Percentiles rank a stretch among this genome's conserved stretches.
Evolutionary conservation across 2,329 filamentous ascomycete genomes (phyloP).

Genomic region (Aspergillus persii): DNA sequence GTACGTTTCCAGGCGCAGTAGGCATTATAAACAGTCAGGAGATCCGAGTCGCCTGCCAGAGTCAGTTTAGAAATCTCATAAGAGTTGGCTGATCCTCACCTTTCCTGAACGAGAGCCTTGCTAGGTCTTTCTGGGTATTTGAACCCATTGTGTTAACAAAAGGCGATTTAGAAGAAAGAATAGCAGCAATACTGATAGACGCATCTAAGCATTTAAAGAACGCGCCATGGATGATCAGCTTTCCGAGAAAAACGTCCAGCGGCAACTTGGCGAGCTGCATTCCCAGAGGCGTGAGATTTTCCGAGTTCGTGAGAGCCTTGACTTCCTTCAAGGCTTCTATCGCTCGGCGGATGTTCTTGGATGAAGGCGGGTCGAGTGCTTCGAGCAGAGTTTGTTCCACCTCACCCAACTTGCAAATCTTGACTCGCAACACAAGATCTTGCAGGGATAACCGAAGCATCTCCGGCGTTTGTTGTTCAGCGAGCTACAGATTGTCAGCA

Average conservation of each 20-base stretch:
- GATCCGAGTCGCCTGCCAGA: conserved; percentile 73
- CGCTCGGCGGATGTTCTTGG: conserved; percentile 88
- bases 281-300: conserved; percentile 84
- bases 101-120: conserved; percentile 73
- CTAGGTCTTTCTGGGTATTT: conserved; percentile 75
- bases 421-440: conserved; percentile 91
- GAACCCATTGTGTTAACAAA: conserved; percentile 86
- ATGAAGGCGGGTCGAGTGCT: conserved; percentile 83
- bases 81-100: conserved; percentile 36
- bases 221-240: conserved; percentile 81
- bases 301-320: conserved; percentile 74
- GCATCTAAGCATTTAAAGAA: conserved; percentile 92
- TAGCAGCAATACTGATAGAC: conserved; percentile 85
- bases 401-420: conserved; percentile 92
- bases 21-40: conserved; percentile 90
- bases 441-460: conserved; percentile 93
- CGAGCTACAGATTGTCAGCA: conserved; percentile 55
- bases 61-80: conserved; percentile 3
- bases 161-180: conserved; percentile 90
- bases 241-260: conserved; percentile 90
- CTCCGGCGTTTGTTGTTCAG: conserved; percentile 91
- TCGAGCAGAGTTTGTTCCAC: conserved; percentile 87
- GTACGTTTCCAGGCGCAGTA: conserved; percentile 85
- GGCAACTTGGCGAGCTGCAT: conserved; percentile 83
- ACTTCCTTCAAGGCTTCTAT: conserved; percentile 93